Evolutionary conservation across 2,329 filamentous ascomycete species (phyloP).

Genomic region (Orbilia oligospora): DNA sequence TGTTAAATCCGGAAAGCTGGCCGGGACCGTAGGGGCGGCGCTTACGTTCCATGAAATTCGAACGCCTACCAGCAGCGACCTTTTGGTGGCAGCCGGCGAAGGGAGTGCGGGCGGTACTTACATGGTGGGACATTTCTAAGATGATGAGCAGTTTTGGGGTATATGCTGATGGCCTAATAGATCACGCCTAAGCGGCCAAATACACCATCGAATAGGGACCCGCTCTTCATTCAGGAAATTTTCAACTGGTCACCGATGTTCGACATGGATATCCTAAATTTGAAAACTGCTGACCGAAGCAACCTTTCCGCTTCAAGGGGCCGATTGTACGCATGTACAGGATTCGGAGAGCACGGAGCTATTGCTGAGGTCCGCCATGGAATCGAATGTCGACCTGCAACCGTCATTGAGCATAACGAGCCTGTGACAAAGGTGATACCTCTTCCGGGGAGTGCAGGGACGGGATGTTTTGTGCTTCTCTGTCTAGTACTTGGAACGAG

Average conservation of each 20-base stretch:
- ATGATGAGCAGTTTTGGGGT: not conserved
- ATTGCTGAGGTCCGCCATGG: slow-evolving; percentile 80
- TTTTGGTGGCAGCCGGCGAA: slow-evolving; percentile 84
- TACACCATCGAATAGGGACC: slow-evolving; percentile 69
- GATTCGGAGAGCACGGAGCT: slow-evolving; percentile 75
- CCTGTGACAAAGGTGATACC: slow-evolving; percentile 50
- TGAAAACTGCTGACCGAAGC: slow-evolving; percentile 63
- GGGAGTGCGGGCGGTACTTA: slow-evolving; percentile 83
- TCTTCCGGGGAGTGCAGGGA: slow-evolving; percentile 34
- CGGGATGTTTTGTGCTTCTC: slow-evolving; percentile 39
- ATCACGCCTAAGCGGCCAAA: slow-evolving; percentile 46
- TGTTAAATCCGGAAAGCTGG: slow-evolving; percentile 62
- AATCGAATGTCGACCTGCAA: slow-evolving; percentile 75
- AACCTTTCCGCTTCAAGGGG: slow-evolving; percentile 62
- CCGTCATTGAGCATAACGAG: slow-evolving; percentile 38
- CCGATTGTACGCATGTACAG: slow-evolving; percentile 77
- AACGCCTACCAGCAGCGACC: slow-evolving; percentile 73
- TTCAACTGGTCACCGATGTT: slow-evolving; percentile 73
- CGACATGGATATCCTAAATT: slow-evolving; percentile 67
- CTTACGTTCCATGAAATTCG: slow-evolving; percentile 76
- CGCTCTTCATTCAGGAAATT: slow-evolving; percentile 64
- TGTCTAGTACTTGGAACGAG: slow-evolving; percentile 39
- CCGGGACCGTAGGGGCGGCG: slow-evolving; percentile 82
- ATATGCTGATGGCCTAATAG: slow-evolving; percentile 16
- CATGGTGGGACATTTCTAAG: slow-evolving; percentile 70